Evolutionary conservation across 306 rosid species (phyloP), one percentile per base, ranked within the genome.

Genomic region (Ormosia semicastrata): DNA sequence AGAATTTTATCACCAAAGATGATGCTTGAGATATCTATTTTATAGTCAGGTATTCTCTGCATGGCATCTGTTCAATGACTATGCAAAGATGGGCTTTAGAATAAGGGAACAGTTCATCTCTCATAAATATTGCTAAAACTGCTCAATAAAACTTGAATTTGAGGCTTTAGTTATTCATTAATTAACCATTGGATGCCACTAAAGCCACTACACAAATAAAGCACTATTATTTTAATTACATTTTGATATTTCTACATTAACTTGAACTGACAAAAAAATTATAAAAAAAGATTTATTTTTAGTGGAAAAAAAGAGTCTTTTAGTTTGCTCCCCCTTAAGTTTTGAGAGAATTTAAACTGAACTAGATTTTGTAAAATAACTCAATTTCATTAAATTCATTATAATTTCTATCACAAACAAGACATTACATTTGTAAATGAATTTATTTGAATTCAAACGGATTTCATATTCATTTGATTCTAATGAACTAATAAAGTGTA

Each of bases 21-120:
- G 82, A 78, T 73, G 77, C 69, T 64, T 67, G 72, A 11, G 62
- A 24, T 83, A 34, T 64, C 57, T 83, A 58, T 87, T 63, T 83
- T 59, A 41, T 60, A 73, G 78, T 80, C 78, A 66, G 87, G 88
- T 79, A 73, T 82, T 82, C 60, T 49, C 64, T 52, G 66, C 67
- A 77, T 41, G 75, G 75, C 75, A 64, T 82, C 66, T 70, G 82
- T 70, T 75, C 69, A 85, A 76, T 78, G 72, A 59, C 73, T 40
- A 39, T 70, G 70, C 6, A 44, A 71, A 63, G 69, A 73, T 76
- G 77, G 71, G n/a, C 15, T 39, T 29, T 65, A 44, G 46, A 71
- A 78, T 73, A 65, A 65, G 64, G 30, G 46, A 49, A 71, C 37
- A 62, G 3, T 71, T 41, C 11, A 15, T 83, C 24, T 70, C 65